Evolutionary conservation across 495 filamentous ascomycete genomes (phyloP).

Genomic region (Cercophora scortea): DNA sequence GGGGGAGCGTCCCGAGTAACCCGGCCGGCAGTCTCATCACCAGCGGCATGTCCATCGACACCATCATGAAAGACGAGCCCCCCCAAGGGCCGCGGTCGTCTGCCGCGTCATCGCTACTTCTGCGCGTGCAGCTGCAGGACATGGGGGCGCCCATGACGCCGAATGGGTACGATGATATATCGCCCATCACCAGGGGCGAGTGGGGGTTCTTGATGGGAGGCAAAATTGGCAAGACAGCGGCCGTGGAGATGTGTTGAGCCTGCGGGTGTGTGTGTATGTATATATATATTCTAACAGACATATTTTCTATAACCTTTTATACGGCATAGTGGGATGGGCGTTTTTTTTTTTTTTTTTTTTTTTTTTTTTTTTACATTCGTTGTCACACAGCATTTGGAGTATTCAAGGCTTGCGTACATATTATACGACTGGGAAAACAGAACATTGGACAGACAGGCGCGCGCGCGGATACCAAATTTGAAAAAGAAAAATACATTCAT

Average conservation of each 20-base stretch:
- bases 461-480: no score
- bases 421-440: no score
- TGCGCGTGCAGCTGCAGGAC: not conserved
- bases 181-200: constrained; percentile 45
- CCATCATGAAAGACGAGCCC: constrained; percentile 13
- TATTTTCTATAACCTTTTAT: not conserved
- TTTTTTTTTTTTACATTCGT: not conserved
- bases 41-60: constrained; percentile 24
- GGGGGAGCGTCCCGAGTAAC: not conserved
- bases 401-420: no score
- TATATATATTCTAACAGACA: not conserved
- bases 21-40: not conserved
- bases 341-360: not conserved
- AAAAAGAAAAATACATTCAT: no score
- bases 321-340: not conserved
- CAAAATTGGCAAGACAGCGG: constrained; percentile 18
- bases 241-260: constrained; percentile 25
- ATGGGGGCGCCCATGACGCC: constrained; percentile 38
- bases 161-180: constrained; percentile 47
- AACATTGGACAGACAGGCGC: no score
- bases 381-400: no score
- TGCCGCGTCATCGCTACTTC: not conserved
- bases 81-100: not conserved
- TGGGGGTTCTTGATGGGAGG: constrained; percentile 47
- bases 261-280: not conserved